Evolutionary conservation across 2,329 filamentous ascomycete genomes (phyloP), one percentile per base, ranked within the genome.

Genomic region (Claviceps spartinae): DNA sequence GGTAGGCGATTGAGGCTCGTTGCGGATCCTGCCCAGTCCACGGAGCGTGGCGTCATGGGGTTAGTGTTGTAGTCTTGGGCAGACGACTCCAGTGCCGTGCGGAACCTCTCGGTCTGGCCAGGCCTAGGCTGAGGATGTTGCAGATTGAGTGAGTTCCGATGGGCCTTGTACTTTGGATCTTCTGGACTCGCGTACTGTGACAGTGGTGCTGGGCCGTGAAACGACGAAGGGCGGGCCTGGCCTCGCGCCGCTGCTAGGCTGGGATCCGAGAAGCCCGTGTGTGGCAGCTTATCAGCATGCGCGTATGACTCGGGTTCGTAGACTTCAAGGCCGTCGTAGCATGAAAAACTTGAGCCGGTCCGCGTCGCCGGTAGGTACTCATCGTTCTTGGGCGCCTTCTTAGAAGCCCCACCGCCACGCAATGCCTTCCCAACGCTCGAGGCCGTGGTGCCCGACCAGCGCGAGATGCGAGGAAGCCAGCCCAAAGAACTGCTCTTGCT

Each of bases 381-480:
- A 69, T 72, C 83, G 66, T 74, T 82, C 69, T 72, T 82, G 69
- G 74, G 73, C 44, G 77, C 74, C 60, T 77, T 79, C 63, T 73
- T 74, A 22, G 69, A 72, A 47, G 75, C 74, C 45, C 73, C 75
- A 60, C 81, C 87, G 60, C 79, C 81, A 42, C 85, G 81, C 65
- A 90, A 85, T 42, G 84, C 85, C 59, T 85, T 85, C 45, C 87
- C 83, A 44, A 89, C 82, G 55, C 88, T 95, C 0, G 89, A 95
- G 4, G 90, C 80, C 0, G 93, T 98, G 2, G 91, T 97, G 70
- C 94, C 93, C 0, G 91, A 97, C 93, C 93, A 98, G 44, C 93
- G 81, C 5, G 93, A 97, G 56, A 95, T 90, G 72, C 95, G 96
- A 24, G 90, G 89, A 55, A 95, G 86, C 74, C 81, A 82, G 49